Percentiles rank a stretch among this genome's conserved stretches.
These are phyloP conservation scores for sunflower (Helianthus annuus) DNA, from an alignment of 129 eudicot species.

Conservation along the genomic window HanXRQr2.0-SUNRISE NC_035438.2:39120425-39120924, in stretches of 20 bases:
- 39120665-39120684: conserved; percentile 92
- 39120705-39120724: conserved; percentile 50
- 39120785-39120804: not conserved
- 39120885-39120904: conserved; percentile 26
- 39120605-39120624: conserved; percentile 46
- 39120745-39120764: not conserved
- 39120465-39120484: not conserved
- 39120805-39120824: not conserved
- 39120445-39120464: conserved; percentile 58
- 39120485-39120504: not conserved
- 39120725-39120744: not conserved
- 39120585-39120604: not conserved
- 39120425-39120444: conserved; percentile 79
- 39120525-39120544: not conserved
- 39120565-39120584: conserved; percentile 5
- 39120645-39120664: conserved; percentile 93
- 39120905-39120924: conserved; percentile 95
- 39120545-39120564: not conserved
- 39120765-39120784: not conserved
- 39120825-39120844: not conserved
- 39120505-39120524: not conserved
- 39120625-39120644: conserved; percentile 91
- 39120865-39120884: not conserved
- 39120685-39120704: conserved; percentile 88
- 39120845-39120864: not conserved